Base-by-base conservation (phyloP, 495 filamentous ascomycete species). In the Paragyromitra xinjiangensis region DNA sequence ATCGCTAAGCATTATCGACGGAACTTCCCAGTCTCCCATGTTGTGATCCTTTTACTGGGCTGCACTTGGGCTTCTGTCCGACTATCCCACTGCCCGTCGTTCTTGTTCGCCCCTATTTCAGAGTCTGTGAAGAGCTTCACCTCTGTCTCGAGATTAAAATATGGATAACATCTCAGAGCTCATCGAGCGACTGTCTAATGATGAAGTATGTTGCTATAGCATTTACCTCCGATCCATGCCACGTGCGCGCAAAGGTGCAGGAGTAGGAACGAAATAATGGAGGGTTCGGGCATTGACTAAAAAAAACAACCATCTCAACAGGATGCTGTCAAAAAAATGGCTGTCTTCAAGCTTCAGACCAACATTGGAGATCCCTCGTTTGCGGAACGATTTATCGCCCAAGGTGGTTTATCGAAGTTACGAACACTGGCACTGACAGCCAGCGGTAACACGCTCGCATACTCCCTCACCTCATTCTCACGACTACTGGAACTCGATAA, bases 241-340 rank as follows among this genome's bases (percentile, higher is more conserved):
- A 58, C 51, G 42, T 39, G 44, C 56, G 40, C n/a, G 62, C 50
- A 73, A 44, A 64, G 37, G 45, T 64, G 55, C 9, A 71, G 29
- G 65, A 59, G 37, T 48, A n/a, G 67, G 48, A 51, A 42, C 16
- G 40, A 55, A 55, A 48, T 50, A 63, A 12, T 45, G 62, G 64
- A 72, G 44, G 56, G 37, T 66, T 58, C 64, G 56, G 40, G 65
- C 39, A 61, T 63, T 73, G 48, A 56, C 66, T 79, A 78, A 79
- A 58, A 39, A 22, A 22, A 63, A 34, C 6, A 0, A 56, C 44
- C 29, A 39, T 62, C 45, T 79, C 40, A 79, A 67, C 71, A 88
- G 85, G 96, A 98, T 88, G 93, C 93, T 42, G 92, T 93, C 69
- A 93, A 95, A 79, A 99, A 99, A 86, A 98, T 97, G 93, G 95